These are phyloP conservation scores for Cyberlindnera maritima DNA, from an alignment of 805 yeast species.

Conservation along the genomic window DNA sequence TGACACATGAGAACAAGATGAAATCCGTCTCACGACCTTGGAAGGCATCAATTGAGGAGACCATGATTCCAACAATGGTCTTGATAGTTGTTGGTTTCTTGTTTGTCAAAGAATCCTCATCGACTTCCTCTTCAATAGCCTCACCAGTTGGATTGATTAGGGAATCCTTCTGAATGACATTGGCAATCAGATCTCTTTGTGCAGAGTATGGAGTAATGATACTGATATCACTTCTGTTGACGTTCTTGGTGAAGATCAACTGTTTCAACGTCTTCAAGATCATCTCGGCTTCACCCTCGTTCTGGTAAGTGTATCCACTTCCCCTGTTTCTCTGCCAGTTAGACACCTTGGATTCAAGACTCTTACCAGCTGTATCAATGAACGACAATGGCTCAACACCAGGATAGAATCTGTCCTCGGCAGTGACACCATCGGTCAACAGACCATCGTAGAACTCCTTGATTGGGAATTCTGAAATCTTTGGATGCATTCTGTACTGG, in stretches of 20 bases:
- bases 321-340: slow-evolving; percentile 38
- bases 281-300: slow-evolving; percentile 48
- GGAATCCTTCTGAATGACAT: slow-evolving; percentile 44
- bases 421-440: slow-evolving; percentile 58
- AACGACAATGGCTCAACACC: slow-evolving; percentile 56
- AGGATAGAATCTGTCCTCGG: slow-evolving; percentile 43
- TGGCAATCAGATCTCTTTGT: slow-evolving; percentile 62
- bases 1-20: slow-evolving; percentile 71
- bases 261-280: slow-evolving; percentile 47
- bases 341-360: slow-evolving; percentile 47
- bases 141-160: slow-evolving; percentile 53
- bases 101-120: slow-evolving; percentile 42
- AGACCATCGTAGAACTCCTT: slow-evolving; percentile 46
- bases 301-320: slow-evolving; percentile 59
- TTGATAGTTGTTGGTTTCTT: slow-evolving; percentile 22
- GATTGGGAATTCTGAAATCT: slow-evolving; percentile 57
- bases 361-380: slow-evolving; percentile 54
- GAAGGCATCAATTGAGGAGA: slow-evolving; percentile 75
- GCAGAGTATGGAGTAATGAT: slow-evolving; percentile 77
- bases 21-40: slow-evolving; percentile 86
- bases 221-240: slow-evolving; percentile 52
- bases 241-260: slow-evolving; percentile 52
- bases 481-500: slow-evolving; percentile 68
- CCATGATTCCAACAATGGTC: slow-evolving; percentile 42
- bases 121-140: slow-evolving; percentile 49